phyloP scores from a whole-genome alignment of 257 asterid species.

The Primulina huaijiensis region DNA sequence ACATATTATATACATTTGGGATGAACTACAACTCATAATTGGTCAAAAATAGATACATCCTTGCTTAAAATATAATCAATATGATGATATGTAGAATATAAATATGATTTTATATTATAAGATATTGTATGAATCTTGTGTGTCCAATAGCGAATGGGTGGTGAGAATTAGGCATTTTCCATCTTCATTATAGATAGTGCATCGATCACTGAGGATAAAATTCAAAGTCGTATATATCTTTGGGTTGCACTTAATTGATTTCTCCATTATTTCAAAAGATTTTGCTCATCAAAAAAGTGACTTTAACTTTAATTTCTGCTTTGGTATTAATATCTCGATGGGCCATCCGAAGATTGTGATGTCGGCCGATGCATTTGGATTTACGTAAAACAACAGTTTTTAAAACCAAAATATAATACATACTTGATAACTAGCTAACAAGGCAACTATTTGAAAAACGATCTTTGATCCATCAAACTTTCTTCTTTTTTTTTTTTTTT shows the following conservation, averaged over 20 bases:
- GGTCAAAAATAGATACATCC: too few species aligned
- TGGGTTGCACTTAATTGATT: constrained; percentile 8
- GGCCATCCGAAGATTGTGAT: constrained; percentile 33
- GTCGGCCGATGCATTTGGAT: constrained; percentile 30
- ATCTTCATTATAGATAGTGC: constrained; percentile 20
- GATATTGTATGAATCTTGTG: background rate
- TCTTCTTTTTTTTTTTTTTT: too few species aligned
- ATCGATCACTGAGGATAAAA: constrained; percentile 12
- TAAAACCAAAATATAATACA: background rate
- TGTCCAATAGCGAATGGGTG: background rate
- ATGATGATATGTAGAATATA: too few species aligned
- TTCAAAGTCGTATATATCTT: constrained; percentile 15
- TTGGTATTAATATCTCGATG: constrained; percentile 22
- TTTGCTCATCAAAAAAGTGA: constrained; percentile 15
- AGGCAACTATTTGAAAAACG: too few species aligned
- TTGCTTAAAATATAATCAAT: too few species aligned
- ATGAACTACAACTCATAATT: too few species aligned
- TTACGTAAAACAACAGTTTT: background rate
- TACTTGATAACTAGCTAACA: too few species aligned
- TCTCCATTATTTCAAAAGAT: constrained; percentile 11
- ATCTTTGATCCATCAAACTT: too few species aligned
- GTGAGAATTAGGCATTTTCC: constrained; percentile 15
- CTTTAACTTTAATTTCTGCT: constrained; percentile 14
- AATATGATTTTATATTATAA: background rate
- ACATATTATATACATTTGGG: too few species aligned